phyloP scores from a whole-genome alignment of 371 early-diverging fungal genomes.

The Cokeromyces recurvatus region DNA sequence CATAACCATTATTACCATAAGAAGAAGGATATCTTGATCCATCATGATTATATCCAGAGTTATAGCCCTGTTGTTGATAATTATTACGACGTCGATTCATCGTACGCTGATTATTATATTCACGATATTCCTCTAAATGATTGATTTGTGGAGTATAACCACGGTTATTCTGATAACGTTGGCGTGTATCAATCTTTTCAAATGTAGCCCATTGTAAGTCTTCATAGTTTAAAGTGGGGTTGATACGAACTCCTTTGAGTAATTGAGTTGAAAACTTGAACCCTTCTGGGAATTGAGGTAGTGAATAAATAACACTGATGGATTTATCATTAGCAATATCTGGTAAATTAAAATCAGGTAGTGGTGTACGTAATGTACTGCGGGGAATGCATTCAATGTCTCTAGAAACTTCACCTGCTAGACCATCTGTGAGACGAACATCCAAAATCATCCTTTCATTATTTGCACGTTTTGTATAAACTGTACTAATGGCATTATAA shows the following conservation, averaged over 20 bases:
- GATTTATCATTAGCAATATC: slow-evolving; percentile 61
- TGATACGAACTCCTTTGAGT: slow-evolving; percentile 50
- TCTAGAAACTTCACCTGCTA: slow-evolving; percentile 60
- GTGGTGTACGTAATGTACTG: slow-evolving; percentile 65
- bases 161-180: slow-evolving; percentile 21
- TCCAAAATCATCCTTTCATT: slow-evolving; percentile 50
- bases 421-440: slow-evolving; percentile 48
- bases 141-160: slow-evolving; percentile 44
- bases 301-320: slow-evolving; percentile 50
- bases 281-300: slow-evolving; percentile 40
- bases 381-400: slow-evolving; percentile 73
- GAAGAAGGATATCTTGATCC: slow-evolving; percentile 6
- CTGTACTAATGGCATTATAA: slow-evolving; percentile 63
- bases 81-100: too few species aligned
- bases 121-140: slow-evolving; percentile 42
- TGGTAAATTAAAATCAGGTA: slow-evolving; percentile 50
- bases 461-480: slow-evolving; percentile 54
- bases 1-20: slow-evolving; percentile 10
- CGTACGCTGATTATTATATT: slow-evolving; percentile 6
- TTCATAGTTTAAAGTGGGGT: slow-evolving; percentile 38
- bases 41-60: slow-evolving; percentile 11
- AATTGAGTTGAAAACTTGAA: slow-evolving; percentile 43
- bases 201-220: slow-evolving; percentile 54
- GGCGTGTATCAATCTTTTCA: slow-evolving; percentile 34
- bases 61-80: neutral